phyloP scores from a whole-genome alignment of 2,329 filamentous ascomycete species.

The Dactylellina drechsleri region DNA sequence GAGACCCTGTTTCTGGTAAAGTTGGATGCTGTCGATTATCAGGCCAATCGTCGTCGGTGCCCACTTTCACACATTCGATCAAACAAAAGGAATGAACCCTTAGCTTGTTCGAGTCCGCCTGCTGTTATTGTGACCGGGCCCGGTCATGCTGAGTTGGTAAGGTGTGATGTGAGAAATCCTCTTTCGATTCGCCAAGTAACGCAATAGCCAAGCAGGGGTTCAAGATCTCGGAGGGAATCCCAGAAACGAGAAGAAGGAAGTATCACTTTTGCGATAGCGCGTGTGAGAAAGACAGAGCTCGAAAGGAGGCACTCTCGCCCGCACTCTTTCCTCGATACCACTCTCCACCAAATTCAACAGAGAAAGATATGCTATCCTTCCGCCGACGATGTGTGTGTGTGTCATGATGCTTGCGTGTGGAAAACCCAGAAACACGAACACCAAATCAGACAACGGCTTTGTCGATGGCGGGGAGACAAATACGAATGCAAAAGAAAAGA shows the following conservation, averaged over 20 bases:
- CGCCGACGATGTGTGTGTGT: slow-evolving; percentile 21
- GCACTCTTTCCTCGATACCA: no score
- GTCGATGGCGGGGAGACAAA: slow-evolving; percentile 51
- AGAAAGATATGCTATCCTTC: slow-evolving; percentile 28
- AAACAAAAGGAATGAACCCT: no score
- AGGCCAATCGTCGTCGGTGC: slow-evolving; percentile 44
- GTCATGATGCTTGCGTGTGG: slow-evolving; percentile 55
- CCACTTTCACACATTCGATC: slow-evolving; percentile 25
- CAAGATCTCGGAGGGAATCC: slow-evolving; percentile 14
- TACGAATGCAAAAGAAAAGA: slow-evolving; percentile 48
- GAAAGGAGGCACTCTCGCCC: slow-evolving; percentile 25
- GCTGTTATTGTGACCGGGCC: slow-evolving; percentile 32
- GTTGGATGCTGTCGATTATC: slow-evolving; percentile 27
- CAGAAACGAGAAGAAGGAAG: slow-evolving; percentile 27
- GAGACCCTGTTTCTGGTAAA: slow-evolving; percentile 51
- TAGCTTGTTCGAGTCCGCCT: slow-evolving; percentile 12
- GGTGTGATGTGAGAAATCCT: slow-evolving; percentile 37
- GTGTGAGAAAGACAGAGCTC: background rate
- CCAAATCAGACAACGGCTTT: slow-evolving; percentile 52
- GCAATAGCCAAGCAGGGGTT: slow-evolving; percentile 51
- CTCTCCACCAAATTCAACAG: slow-evolving; percentile 8
- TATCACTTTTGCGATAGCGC: slow-evolving; percentile 27
- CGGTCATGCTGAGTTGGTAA: slow-evolving; percentile 53
- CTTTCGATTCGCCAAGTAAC: slow-evolving; percentile 52
- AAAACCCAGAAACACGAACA: slow-evolving; percentile 40